A percentile compares a stretch with the other conserved stretches of the same genome.
Conservation (phyloP, 1,284 basidiomycete species). For the Sporisorium iseilematis-ciliati region DNA sequence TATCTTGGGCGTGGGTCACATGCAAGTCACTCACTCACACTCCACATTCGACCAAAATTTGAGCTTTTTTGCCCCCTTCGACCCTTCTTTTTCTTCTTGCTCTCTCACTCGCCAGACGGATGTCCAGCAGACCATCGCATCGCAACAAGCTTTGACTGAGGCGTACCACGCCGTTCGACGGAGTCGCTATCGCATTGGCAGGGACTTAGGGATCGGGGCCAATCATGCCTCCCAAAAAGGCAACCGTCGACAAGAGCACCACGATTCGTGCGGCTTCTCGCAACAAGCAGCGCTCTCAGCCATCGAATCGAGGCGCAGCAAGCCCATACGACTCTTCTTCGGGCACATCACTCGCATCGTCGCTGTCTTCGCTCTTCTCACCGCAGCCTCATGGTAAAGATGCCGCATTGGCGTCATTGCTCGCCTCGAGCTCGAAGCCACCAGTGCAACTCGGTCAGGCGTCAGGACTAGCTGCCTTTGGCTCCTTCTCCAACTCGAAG, state of each 20-base stretch:
- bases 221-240: conserved; percentile 30
- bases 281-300: conserved; percentile 38
- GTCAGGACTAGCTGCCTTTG: conserved; percentile 30
- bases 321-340: conserved; percentile 32
- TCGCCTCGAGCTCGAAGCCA: conserved; percentile 42
- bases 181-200: background rate
- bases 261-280: conserved; percentile 46
- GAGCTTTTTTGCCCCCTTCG: background rate
- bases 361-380: conserved; percentile 47
- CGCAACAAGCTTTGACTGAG: conserved; percentile 1
- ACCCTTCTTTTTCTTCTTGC: conserved; percentile 7
- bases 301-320: conserved; percentile 9
- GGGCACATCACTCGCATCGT: conserved; percentile 39
- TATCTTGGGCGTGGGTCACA: conserved; percentile 16
- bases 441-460: conserved; percentile 19
- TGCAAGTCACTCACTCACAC: conserved; percentile 12
- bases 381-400: conserved; percentile 48
- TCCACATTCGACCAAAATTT: conserved; percentile 10
- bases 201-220: too few relatives aligned
- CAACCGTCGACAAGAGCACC: conserved; percentile 33
- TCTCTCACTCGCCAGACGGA: background rate
- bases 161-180: background rate
- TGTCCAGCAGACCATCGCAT: background rate
- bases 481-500: conserved; percentile 19
- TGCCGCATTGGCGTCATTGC: conserved; percentile 41